These are phyloP conservation scores for Hippophae rhamnoides DNA, from an alignment of 306 rosid species.

Conservation along the genomic window DNA sequence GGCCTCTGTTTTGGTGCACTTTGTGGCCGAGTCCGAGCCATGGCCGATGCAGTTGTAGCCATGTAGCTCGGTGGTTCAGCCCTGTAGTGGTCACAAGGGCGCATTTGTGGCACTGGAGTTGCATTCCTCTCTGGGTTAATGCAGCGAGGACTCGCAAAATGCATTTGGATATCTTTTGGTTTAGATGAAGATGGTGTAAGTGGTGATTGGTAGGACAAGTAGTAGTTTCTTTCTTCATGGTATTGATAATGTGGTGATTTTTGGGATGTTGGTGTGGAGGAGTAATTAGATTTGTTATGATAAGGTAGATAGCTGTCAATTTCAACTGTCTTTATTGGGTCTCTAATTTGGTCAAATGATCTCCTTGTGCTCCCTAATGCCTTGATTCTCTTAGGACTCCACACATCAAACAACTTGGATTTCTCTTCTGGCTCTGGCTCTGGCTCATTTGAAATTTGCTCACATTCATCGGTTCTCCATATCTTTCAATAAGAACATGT, in stretches of 20 bases:
- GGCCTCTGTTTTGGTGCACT: constrained; percentile 43
- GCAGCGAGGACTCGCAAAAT: constrained; percentile 32
- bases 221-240: constrained; percentile 15
- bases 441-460: constrained; percentile 13
- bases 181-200: constrained; percentile 28
- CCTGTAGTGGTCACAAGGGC: neutral
- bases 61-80: constrained; percentile 28
- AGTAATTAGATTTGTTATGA: constrained; percentile 9
- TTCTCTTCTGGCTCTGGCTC: constrained; percentile 26
- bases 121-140: neutral
- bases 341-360: constrained; percentile 31
- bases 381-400: constrained; percentile 22
- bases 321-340: constrained; percentile 41
- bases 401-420: constrained; percentile 18
- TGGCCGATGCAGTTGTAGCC: constrained; percentile 47
- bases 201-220: constrained; percentile 18
- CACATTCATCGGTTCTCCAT: constrained; percentile 10
- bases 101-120: constrained; percentile 3
- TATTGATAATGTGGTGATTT: constrained; percentile 3
- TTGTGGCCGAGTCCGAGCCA: constrained; percentile 36
- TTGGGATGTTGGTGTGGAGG: constrained; percentile 1
- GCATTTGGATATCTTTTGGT: constrained; percentile 21
- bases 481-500: constrained; percentile 16
- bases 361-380: constrained; percentile 27
- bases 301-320: constrained; percentile 38